Percentiles rank a stretch among this genome's conserved stretches.
phyloP scores from a whole-genome alignment of 192 early-diverging fungal species.

The Backusella macrospora region DNA sequence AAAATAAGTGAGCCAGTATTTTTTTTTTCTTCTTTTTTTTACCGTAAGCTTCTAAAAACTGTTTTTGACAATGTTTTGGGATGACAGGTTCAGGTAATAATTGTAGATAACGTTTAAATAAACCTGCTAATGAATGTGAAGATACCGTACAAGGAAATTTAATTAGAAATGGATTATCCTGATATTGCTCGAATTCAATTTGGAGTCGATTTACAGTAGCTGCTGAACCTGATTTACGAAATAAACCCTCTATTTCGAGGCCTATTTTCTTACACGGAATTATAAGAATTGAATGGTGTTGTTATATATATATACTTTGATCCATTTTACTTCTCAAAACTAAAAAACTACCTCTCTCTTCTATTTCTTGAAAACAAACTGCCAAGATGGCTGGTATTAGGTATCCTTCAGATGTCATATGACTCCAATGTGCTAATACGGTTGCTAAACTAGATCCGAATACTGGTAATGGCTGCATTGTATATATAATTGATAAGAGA shows the following conservation, averaged over 20 bases:
- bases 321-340: too few relatives aligned
- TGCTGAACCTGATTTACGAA: constrained; percentile 19
- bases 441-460: constrained; percentile 1
- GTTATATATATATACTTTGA: not conserved
- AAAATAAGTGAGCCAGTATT: not conserved
- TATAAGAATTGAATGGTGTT: not conserved
- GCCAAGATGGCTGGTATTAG: not conserved
- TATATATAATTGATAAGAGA: constrained; percentile 10
- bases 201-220: constrained; percentile 10
- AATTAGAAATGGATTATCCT: not conserved
- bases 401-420: not conserved
- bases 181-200: not conserved
- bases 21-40: not conserved
- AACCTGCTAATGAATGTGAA: not conserved
- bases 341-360: not conserved
- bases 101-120: constrained; percentile 20
- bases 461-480: not conserved
- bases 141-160: constrained; percentile 6
- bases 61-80: not conserved
- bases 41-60: not conserved
- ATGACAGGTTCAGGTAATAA: constrained; percentile 18
- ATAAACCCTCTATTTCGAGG: constrained; percentile 3
- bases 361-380: constrained; percentile 9
- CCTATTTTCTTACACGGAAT: not conserved
- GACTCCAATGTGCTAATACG: constrained; percentile 5